These are phyloP conservation scores for Scytalidium sp. DNA, from an alignment of 2,329 filamentous ascomycete species.

Conservation along the genomic window DNA sequence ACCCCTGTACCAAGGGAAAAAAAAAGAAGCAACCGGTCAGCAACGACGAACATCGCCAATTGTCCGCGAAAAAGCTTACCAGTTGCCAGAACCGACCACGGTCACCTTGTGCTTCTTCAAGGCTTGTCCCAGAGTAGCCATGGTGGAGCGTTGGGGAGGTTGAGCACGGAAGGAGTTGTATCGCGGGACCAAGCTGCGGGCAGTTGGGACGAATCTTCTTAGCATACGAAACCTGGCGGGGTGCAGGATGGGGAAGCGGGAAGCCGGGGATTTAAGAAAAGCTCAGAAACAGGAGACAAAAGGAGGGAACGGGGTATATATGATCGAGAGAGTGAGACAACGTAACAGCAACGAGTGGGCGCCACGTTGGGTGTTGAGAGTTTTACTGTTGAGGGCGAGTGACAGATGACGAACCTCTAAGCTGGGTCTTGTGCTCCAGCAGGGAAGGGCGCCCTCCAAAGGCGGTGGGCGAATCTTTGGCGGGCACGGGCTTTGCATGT, in stretches of 20 bases:
- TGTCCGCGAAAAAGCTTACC: constrained; percentile 51
- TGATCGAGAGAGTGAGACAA: neutral
- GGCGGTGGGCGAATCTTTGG: neutral
- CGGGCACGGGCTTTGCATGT: neutral
- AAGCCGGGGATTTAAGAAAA: neutral
- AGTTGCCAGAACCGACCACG: constrained; percentile 94
- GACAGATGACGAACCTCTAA: neutral
- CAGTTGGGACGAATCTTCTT: neutral
- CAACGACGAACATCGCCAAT: neutral
- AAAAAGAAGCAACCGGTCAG: constrained; percentile 3
- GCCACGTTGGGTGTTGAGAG: neutral
- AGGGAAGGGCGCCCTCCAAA: no score
- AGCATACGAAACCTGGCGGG: neutral
- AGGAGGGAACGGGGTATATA: neutral
- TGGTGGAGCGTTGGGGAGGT: constrained; percentile 14
- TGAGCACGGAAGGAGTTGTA: neutral
- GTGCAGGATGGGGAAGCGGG: neutral
- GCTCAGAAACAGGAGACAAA: neutral
- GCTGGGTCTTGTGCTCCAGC: neutral
- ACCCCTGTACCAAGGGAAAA: constrained; percentile 70
- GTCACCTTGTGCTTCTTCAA: constrained; percentile 87
- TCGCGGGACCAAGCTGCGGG: neutral
- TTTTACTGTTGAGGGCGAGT: neutral
- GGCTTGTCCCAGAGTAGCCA: constrained; percentile 40
- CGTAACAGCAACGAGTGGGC: neutral